These are phyloP conservation scores for Sanguinoderma infundibulare DNA, from an alignment of 1,284 basidiomycete species.

Conservation along the genomic window DNA sequence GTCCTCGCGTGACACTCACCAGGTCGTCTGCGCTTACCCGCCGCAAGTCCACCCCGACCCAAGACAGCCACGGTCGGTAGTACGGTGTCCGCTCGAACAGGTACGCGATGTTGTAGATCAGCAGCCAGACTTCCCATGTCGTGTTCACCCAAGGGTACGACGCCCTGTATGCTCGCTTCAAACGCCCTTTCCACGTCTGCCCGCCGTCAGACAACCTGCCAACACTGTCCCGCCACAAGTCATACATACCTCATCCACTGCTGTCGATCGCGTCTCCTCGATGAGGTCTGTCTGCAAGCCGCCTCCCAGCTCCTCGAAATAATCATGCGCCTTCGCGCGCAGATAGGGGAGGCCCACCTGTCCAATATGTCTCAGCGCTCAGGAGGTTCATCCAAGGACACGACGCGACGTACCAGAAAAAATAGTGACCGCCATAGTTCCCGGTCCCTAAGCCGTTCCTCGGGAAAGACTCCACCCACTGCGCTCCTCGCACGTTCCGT, in stretches of 20 bases:
- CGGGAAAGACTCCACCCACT: slow-evolving; percentile 63
- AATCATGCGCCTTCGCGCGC: slow-evolving; percentile 87
- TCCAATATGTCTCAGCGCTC: not conserved
- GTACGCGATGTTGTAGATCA: slow-evolving; percentile 88
- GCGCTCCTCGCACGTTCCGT: slow-evolving; percentile 68
- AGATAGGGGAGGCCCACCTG: slow-evolving; percentile 93
- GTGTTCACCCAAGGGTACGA: slow-evolving; percentile 86
- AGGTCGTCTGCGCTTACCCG: slow-evolving; percentile 79
- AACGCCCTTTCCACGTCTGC: slow-evolving; percentile 49
- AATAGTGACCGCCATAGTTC: slow-evolving; percentile 80
- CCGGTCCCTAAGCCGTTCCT: slow-evolving; percentile 62
- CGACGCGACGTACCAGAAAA: slow-evolving; percentile 63
- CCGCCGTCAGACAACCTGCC: not conserved
- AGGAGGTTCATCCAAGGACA: not conserved
- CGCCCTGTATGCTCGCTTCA: slow-evolving; percentile 66
- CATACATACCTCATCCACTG: slow-evolving; percentile 53
- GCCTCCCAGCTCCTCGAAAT: slow-evolving; percentile 90
- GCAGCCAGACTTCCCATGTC: slow-evolving; percentile 79
- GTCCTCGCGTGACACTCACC: slow-evolving; percentile 44
- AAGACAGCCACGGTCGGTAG: slow-evolving; percentile 91
- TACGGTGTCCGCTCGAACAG: slow-evolving; percentile 87
- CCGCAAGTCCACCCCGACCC: slow-evolving; percentile 84
- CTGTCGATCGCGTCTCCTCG: slow-evolving; percentile 55
- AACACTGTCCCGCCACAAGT: not conserved
- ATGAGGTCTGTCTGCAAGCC: slow-evolving; percentile 71